phyloP scores from a whole-genome alignment of 169 alveolate species.

The Plasmodium inui region DNA sequence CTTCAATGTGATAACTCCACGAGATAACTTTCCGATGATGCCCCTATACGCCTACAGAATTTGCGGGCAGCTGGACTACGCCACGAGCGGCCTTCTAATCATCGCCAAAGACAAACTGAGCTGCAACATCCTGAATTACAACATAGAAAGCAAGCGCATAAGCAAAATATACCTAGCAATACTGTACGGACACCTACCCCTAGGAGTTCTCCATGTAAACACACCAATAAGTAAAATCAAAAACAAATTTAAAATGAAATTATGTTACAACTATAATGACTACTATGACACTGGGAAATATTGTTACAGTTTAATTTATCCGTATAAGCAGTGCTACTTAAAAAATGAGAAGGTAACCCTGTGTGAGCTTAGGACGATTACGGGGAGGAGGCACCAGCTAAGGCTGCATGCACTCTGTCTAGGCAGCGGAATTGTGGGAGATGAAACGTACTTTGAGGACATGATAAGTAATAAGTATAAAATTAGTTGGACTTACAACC shows the following conservation, averaged over 20 bases:
- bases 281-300: constrained; percentile 68
- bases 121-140: constrained; percentile 50
- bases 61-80: constrained; percentile 76
- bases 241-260: constrained; percentile 65
- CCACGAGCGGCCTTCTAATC: constrained; percentile 75
- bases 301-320: constrained; percentile 71
- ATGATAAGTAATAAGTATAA: constrained; percentile 57
- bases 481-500: constrained; percentile 1
- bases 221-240: constrained; percentile 69
- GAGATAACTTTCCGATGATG: neutral
- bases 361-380: constrained; percentile 70
- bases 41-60: constrained; percentile 20
- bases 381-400: constrained; percentile 76
- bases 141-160: constrained; percentile 60
- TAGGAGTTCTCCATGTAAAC: constrained; percentile 54
- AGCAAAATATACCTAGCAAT: constrained; percentile 72
- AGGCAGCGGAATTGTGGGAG: constrained; percentile 75
- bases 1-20: neutral
- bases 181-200: constrained; percentile 66
- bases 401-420: constrained; percentile 49
- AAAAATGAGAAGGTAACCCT: constrained; percentile 56
- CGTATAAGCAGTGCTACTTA: constrained; percentile 58
- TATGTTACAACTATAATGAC: constrained; percentile 68
- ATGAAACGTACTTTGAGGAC: constrained; percentile 73
- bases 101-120: constrained; percentile 67